These are phyloP conservation scores for Meredithiella fracta DNA, from an alignment of 2,329 filamentous ascomycete genomes.

Conservation along the genomic window DNA sequence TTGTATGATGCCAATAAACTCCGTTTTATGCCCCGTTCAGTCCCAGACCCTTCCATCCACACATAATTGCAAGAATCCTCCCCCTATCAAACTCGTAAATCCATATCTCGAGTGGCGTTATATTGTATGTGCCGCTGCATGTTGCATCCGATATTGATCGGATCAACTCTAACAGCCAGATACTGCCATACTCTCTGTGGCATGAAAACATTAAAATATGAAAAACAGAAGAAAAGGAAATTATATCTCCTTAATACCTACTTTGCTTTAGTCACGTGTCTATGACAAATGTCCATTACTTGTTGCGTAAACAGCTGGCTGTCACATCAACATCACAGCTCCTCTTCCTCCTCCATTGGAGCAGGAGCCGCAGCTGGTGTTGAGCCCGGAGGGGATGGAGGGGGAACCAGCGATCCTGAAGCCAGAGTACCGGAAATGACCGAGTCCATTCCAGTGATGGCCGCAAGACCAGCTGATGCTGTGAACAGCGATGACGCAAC, in stretches of 20 bases:
- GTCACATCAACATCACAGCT: conserved; percentile 1
- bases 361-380: conserved; percentile 1
- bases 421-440: conserved; percentile 9
- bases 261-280: conserved; percentile 3
- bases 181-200: not conserved
- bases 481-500: conserved; percentile 12
- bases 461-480: conserved; percentile 11
- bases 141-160: too few relatives aligned
- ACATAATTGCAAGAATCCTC: not conserved
- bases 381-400: conserved; percentile 7
- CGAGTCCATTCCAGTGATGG: conserved; percentile 12
- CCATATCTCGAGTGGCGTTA: not conserved
- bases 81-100: not conserved
- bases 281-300: not conserved
- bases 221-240: conserved; percentile 7
- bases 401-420: conserved; percentile 2
- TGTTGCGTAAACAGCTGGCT: not conserved
- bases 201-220: conserved; percentile 6
- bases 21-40: conserved; percentile 7
- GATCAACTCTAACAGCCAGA: too few relatives aligned
- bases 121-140: not conserved
- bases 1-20: conserved; percentile 9
- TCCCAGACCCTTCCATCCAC: not conserved
- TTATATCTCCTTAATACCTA: conserved; percentile 6
- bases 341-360: conserved; percentile 16